Percentiles rank a stretch among this genome's conserved stretches.
Conservation (phyloP, 148 eudicot genomes). For the Euryodendron excelsum region DNA sequence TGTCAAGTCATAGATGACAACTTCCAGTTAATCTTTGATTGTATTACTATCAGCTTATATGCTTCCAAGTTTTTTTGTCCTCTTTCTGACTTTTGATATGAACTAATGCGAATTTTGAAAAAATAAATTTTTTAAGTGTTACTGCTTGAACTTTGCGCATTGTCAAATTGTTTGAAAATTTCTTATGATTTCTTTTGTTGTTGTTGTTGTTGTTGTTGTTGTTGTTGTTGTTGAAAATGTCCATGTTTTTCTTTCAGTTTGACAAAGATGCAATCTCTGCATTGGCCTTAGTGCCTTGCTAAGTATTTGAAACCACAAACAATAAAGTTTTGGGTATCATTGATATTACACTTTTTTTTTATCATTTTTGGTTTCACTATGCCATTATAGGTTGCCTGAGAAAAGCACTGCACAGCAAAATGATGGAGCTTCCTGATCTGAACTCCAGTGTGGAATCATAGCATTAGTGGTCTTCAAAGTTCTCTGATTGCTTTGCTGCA, state of each 20-base stretch:
- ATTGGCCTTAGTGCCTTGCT: not conserved
- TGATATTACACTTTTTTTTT: not conserved
- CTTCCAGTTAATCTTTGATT: too few relatives aligned
- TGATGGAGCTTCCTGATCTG: slow-evolving; percentile 17
- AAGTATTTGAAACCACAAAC: not conserved
- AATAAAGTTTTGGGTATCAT: not conserved
- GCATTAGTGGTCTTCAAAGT: slow-evolving; percentile 14
- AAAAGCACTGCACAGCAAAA: slow-evolving; percentile 2
- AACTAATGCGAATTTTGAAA: too few relatives aligned
- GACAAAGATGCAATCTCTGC: not conserved
- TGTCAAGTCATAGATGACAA: too few relatives aligned
- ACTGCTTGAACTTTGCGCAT: not conserved
- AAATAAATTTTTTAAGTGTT: not conserved
- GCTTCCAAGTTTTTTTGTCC: too few relatives aligned
- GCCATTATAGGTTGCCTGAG: not conserved
- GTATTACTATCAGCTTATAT: too few relatives aligned
- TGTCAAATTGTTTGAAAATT: not conserved
- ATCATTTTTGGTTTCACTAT: not conserved
- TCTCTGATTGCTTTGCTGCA: slow-evolving; percentile 15
- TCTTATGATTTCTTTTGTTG: not conserved
- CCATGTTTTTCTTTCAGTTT: too few relatives aligned
- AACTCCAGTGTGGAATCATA: slow-evolving; percentile 3
- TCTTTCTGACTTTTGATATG: too few relatives aligned
- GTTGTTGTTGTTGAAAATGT: too few relatives aligned
- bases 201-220: too few relatives aligned